Percentiles rank a stretch among this genome's conserved stretches.
Conservation (phyloP, 2,329 filamentous ascomycete genomes). For the Elsinoe perseae region DNA sequence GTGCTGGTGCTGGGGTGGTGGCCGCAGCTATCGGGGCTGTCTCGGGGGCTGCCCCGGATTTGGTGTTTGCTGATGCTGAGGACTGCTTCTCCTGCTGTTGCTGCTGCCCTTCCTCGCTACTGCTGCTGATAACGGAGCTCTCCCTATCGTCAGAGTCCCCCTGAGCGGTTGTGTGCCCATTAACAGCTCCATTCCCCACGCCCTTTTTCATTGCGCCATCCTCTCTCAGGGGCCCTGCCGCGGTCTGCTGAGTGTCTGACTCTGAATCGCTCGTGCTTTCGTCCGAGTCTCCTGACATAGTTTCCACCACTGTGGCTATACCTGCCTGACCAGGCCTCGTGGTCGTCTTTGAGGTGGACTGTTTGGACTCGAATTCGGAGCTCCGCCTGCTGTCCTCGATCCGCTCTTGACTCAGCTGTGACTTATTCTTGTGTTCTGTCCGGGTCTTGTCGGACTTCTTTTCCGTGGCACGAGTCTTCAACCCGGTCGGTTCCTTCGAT, state of each 20-base stretch:
- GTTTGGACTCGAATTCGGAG: background rate
- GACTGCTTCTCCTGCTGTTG: constrained; percentile 17
- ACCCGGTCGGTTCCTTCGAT: constrained; percentile 19
- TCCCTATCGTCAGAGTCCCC: constrained; percentile 9
- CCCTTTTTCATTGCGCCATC: too few relatives aligned
- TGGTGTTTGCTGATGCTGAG: too few relatives aligned
- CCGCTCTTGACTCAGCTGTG: constrained; percentile 20
- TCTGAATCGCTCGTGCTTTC: background rate
- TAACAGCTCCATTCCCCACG: background rate
- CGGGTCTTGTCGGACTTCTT: constrained; percentile 21
- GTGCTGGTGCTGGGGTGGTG: background rate
- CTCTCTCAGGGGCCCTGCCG: too few relatives aligned
- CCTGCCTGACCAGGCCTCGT: background rate
- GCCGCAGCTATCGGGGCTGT: constrained; percentile 3
- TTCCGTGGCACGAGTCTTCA: constrained; percentile 22
- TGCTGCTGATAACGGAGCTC: constrained; percentile 32
- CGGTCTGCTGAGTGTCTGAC: background rate
- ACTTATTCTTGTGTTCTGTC: constrained; percentile 23
- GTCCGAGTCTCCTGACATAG: background rate
- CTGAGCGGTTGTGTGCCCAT: constrained; percentile 13
- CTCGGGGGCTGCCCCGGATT: too few relatives aligned
- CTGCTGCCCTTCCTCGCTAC: constrained; percentile 29
- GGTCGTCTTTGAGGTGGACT: background rate
- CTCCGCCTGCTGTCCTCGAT: constrained; percentile 13
- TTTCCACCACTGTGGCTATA: background rate